Evolutionary conservation across 164 flowering plant species (phyloP).

Genomic region (Cinnamomum chago): DNA sequence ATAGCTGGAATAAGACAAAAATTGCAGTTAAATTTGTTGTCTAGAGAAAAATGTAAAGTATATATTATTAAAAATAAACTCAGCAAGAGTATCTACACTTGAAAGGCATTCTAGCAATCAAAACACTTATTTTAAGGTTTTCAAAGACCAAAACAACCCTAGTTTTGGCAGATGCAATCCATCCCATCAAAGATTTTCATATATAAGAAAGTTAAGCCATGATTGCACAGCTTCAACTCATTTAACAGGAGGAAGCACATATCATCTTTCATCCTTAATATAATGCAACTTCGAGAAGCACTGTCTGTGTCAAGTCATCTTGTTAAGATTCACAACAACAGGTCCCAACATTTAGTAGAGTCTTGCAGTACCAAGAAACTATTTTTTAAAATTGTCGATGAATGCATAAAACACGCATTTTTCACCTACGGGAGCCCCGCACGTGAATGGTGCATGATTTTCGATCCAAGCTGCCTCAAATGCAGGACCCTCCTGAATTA

Average conservation of each 20-base stretch:
- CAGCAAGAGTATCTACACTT: neutral
- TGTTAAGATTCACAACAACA: neutral
- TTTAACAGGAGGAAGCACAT: too few relatives aligned
- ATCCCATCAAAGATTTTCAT: neutral
- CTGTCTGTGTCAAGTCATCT: neutral
- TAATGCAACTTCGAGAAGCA: neutral
- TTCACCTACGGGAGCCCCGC: too few relatives aligned
- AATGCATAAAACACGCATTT: too few relatives aligned
- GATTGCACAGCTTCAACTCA: neutral
- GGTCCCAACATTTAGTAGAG: neutral
- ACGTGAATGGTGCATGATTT: too few relatives aligned
- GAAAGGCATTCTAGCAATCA: neutral
- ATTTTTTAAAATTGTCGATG: too few relatives aligned
- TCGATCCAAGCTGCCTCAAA: too few relatives aligned
- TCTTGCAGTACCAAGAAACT: too few relatives aligned
- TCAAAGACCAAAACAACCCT: neutral
- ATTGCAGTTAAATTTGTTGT: too few relatives aligned
- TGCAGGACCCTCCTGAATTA: neutral
- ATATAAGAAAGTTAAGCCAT: neutral
- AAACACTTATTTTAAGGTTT: neutral
- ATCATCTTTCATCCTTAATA: neutral
- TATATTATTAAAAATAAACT: neutral
- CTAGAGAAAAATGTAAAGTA: neutral
- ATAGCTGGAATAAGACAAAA: neutral
- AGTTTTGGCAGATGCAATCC: neutral